A percentile compares a stretch with the other conserved stretches of the same genome.
These are phyloP conservation scores for Hyphopichia buzzinii DNA, from an alignment of 1,139 yeast species.

Conservation along the genomic window DNA sequence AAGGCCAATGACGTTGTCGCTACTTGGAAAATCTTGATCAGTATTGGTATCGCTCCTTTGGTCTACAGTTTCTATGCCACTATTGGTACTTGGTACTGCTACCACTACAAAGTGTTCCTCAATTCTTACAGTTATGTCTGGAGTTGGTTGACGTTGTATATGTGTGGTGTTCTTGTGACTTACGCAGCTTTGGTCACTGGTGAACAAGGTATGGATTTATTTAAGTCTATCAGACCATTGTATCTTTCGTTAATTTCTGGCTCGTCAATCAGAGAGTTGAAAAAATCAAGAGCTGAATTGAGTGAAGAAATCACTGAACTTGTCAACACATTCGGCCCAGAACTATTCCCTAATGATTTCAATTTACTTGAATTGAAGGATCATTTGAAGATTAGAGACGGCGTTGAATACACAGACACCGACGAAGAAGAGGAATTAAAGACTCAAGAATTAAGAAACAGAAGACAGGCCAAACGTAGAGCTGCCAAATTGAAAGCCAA, in stretches of 20 bases:
- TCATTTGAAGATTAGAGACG: conserved; percentile 24
- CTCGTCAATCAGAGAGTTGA: conserved; percentile 55
- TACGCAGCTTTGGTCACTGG: conserved; percentile 88
- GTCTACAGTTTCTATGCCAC: conserved; percentile 78
- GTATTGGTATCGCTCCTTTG: conserved; percentile 86
- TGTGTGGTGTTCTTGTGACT: conserved; percentile 67
- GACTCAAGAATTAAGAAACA: conserved; percentile 51
- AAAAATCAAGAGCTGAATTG: conserved; percentile 37
- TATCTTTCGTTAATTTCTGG: conserved; percentile 68
- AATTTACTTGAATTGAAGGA: conserved; percentile 40
- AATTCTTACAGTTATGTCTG: conserved; percentile 17
- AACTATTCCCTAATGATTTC: conserved; percentile 46
- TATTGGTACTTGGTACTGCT: conserved; percentile 54
- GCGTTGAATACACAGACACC: conserved; percentile 34
- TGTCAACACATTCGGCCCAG: conserved; percentile 45
- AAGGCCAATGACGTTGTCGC: conserved; percentile 92
- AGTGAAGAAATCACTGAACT: conserved; percentile 43
- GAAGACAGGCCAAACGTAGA: conserved; percentile 32
- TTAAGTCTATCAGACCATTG: conserved; percentile 79
- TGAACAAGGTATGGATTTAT: conserved; percentile 87
- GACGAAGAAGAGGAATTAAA: conserved; percentile 58
- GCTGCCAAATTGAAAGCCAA: conserved; percentile 13
- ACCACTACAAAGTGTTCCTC: conserved; percentile 11
- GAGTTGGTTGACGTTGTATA: conserved; percentile 49
- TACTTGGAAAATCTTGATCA: conserved; percentile 91